Conservation (phyloP, 768 basidiomycete species). For the Russula olivacea region DNA sequence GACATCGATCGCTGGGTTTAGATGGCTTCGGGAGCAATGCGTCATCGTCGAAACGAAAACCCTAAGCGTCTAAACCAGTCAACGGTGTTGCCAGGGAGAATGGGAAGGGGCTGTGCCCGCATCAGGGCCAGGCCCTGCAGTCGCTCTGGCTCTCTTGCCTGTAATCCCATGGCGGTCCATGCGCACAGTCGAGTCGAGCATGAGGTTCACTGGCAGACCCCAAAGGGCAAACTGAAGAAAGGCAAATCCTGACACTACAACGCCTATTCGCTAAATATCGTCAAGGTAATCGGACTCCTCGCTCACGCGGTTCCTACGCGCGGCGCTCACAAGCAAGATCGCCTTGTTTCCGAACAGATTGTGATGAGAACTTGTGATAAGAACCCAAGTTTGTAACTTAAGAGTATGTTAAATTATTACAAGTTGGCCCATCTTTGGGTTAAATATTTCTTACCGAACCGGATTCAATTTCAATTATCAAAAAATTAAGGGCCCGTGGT, state of each 20-base stretch:
- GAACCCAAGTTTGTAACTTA: no score
- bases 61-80: constrained; percentile 4
- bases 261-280: constrained; percentile 2
- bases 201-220: neutral
- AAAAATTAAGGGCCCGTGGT: no score
- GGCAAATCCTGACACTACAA: neutral
- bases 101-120: neutral
- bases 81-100: constrained; percentile 7
- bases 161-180: neutral
- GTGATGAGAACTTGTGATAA: no score
- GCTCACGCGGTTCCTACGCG: constrained; percentile 2
- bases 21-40: neutral
- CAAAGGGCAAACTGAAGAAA: neutral
- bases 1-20: constrained; percentile 1
- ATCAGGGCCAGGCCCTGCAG: constrained; percentile 3
- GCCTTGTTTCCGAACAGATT: no score
- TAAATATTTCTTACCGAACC: no score
- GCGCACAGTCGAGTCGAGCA: neutral
- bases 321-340: no score
- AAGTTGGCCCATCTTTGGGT: no score
- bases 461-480: no score
- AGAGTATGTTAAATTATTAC: no score
- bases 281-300: neutral
- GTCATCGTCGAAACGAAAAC: neutral
- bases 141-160: neutral